A percentile compares a stretch with the other conserved stretches of the same genome.
These are phyloP conservation scores for Suhomyces xylopsoci DNA, from an alignment of 805 yeast genomes.

Conservation along the genomic window DNA sequence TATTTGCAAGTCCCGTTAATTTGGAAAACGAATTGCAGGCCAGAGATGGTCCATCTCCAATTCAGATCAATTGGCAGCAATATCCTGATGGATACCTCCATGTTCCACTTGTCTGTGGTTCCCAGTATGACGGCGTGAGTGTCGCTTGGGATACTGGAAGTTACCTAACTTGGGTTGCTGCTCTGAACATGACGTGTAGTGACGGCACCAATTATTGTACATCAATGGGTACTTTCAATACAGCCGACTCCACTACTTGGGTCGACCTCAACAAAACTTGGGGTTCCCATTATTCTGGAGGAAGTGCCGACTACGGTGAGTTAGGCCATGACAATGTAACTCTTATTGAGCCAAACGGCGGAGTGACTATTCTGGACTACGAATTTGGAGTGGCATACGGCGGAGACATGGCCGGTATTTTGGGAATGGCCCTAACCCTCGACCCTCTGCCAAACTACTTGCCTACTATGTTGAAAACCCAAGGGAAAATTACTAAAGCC, in stretches of 20 bases:
- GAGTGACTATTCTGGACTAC: neutral
- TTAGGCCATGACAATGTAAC: neutral
- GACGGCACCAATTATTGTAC: neutral
- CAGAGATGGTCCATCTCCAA: neutral
- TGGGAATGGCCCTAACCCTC: neutral
- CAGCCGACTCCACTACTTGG: neutral
- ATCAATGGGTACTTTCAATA: neutral
- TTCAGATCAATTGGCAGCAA: neutral
- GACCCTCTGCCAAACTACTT: conserved; percentile 2
- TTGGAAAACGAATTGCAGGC: neutral
- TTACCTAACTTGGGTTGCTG: neutral
- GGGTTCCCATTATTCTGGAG: too few relatives aligned
- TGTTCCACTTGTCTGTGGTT: neutral
- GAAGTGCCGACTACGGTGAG: neutral
- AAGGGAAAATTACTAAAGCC: conserved; percentile 7
- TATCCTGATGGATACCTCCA: too few relatives aligned
- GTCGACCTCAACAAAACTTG: neutral
- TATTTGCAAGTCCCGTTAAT: neutral
- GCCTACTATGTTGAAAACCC: conserved; percentile 9
- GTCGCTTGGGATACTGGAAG: neutral
- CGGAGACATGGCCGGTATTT: neutral
- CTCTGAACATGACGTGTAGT: neutral
- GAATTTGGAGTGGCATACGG: neutral
- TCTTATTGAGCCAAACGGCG: neutral
- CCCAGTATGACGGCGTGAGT: neutral